These are phyloP conservation scores for Tetrapisispora iriomotensis DNA, from an alignment of 805 yeast species.

Conservation along the genomic window DNA sequence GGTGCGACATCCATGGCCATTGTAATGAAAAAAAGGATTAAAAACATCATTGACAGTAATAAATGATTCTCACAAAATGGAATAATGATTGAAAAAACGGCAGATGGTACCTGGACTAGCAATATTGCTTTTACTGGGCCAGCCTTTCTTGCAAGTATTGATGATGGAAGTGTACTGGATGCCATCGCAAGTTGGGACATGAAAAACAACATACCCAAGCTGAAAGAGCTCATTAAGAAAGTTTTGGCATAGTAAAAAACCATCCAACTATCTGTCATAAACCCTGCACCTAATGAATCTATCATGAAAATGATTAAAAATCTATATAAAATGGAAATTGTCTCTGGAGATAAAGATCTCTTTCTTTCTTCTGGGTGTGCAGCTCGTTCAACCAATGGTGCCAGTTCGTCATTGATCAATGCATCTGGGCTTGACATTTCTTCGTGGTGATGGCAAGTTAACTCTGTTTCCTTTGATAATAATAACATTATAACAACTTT, in stretches of 20 bases:
- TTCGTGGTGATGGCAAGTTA: slow-evolving; percentile 20
- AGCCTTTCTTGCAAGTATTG: slow-evolving; percentile 48
- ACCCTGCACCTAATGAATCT: slow-evolving; percentile 82
- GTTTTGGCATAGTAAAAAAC: slow-evolving; percentile 64
- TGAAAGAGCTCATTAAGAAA: slow-evolving; percentile 45
- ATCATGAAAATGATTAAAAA: slow-evolving; percentile 59
- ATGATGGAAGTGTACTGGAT: slow-evolving; percentile 67
- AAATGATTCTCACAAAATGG: slow-evolving; percentile 36
- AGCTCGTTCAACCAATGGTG: slow-evolving; percentile 16
- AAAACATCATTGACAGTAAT: slow-evolving; percentile 39
- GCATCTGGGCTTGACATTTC: slow-evolving; percentile 11
- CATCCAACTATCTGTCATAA: slow-evolving; percentile 83
- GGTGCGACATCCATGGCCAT: slow-evolving; percentile 89
- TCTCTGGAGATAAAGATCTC: slow-evolving; percentile 29
- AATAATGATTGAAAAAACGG: slow-evolving; percentile 45
- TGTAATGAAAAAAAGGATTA: slow-evolving; percentile 50
- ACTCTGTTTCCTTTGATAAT: slow-evolving; percentile 46
- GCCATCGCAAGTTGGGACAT: slow-evolving; percentile 53
- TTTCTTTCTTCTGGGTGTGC: slow-evolving; percentile 4
- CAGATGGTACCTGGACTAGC: slow-evolving; percentile 70
- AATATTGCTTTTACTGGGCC: slow-evolving; percentile 79
- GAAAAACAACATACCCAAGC: slow-evolving; percentile 61
- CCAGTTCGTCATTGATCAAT: slow-evolving; percentile 19
- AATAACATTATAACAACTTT: slow-evolving; percentile 44
- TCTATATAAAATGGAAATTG: slow-evolving; percentile 37